phyloP scores from a whole-genome alignment of 768 basidiomycete species.

The Phlebiopsis flavidoalba region DNA sequence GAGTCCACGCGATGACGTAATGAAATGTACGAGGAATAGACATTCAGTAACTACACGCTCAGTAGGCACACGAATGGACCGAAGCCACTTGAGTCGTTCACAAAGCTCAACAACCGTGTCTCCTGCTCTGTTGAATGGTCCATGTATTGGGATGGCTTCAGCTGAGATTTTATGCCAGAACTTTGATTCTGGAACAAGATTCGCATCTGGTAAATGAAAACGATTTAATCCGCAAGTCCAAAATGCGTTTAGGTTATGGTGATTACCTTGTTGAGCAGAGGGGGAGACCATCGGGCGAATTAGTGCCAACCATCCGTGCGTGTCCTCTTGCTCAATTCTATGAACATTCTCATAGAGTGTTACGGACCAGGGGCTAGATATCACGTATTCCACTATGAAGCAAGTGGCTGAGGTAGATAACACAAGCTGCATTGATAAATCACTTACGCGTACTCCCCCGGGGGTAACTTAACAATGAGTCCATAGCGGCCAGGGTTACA shows the following conservation, averaged over 20 bases:
- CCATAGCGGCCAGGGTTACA: neutral
- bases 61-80: neutral
- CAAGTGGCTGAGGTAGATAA: neutral
- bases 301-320: neutral
- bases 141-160: too few relatives aligned
- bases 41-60: neutral
- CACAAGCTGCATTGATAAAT: too few relatives aligned
- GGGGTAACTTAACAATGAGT: neutral
- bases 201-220: too few relatives aligned
- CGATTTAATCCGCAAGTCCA: too few relatives aligned
- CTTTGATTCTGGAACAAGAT: too few relatives aligned
- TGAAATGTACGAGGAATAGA: neutral
- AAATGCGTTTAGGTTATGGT: too few relatives aligned
- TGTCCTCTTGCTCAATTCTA: neutral
- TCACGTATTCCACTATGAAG: conserved; percentile 12
- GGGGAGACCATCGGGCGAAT: neutral
- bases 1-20: neutral
- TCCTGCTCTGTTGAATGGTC: neutral
- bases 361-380: conserved; percentile 47
- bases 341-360: conserved; percentile 29
- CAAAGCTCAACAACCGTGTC: conserved; percentile 8
- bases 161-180: too few relatives aligned
- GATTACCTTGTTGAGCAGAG: too few relatives aligned
- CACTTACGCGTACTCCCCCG: neutral
- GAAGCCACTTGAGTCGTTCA: neutral